Evolutionary conservation across 257 asterid genomes (phyloP).

Genomic region (Cinchona pubescens): DNA sequence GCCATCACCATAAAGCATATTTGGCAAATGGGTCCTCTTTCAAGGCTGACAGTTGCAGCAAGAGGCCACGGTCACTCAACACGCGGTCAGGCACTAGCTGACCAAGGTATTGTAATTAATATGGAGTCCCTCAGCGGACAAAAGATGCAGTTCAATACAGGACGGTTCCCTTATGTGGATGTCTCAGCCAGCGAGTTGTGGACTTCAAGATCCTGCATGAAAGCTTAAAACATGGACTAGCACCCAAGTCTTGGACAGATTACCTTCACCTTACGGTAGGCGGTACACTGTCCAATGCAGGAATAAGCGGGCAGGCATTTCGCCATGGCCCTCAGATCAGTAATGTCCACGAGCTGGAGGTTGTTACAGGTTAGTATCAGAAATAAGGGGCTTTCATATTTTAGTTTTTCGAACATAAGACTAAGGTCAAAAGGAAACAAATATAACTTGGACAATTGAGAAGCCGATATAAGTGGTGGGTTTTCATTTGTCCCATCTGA

Average conservation of each 20-base stretch:
- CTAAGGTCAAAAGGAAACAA: conserved; percentile 11
- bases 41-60: conserved; percentile 65
- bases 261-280: conserved; percentile 86
- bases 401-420: not conserved
- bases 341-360: conserved; percentile 81
- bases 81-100: conserved; percentile 74
- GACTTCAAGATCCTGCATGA: conserved; percentile 69
- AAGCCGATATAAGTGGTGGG: conserved; percentile 2
- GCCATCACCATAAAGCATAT: conserved; percentile 63
- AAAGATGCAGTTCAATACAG: conserved; percentile 53
- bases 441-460: not conserved
- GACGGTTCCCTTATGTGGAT: conserved; percentile 57
- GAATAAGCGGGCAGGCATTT: conserved; percentile 94
- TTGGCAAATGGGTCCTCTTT: conserved; percentile 67
- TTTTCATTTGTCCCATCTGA: conserved; percentile 12
- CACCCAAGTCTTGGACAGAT: conserved; percentile 95
- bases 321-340: conserved; percentile 93
- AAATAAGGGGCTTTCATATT: not conserved
- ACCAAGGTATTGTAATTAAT: conserved; percentile 66
- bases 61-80: conserved; percentile 83
- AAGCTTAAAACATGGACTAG: conserved; percentile 60
- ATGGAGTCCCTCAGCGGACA: conserved; percentile 55
- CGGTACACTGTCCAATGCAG: conserved; percentile 88
- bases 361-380: conserved; percentile 73
- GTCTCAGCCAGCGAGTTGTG: conserved; percentile 79